These are phyloP conservation scores for Eucalyptus rudis DNA, from an alignment of 345 rosid species.

Conservation along the genomic window DNA sequence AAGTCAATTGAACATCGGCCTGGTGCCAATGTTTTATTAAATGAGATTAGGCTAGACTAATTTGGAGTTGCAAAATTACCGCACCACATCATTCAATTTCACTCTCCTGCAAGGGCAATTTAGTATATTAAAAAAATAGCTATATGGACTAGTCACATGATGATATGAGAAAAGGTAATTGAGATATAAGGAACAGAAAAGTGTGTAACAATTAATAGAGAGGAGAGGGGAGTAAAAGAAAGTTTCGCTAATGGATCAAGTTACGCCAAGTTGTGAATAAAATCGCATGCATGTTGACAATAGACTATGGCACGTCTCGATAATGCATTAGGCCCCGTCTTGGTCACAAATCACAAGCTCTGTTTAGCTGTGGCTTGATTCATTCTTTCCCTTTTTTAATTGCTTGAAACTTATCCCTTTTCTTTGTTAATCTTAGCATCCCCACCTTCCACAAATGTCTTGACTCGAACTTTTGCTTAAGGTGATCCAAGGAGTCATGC, in stretches of 20 bases:
- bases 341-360: too few relatives aligned
- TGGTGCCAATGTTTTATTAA: background rate
- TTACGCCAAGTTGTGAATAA: background rate
- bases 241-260: background rate
- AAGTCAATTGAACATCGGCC: background rate
- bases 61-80: background rate
- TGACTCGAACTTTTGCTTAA: background rate
- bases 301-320: rapidly evolving
- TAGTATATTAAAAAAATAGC: background rate
- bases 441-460: background rate
- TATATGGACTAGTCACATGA: background rate
- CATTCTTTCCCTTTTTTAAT: too few relatives aligned
- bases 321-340: background rate
- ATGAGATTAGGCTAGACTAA: background rate
- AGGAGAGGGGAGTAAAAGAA: background rate
- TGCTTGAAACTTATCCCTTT: too few relatives aligned
- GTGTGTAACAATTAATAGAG: background rate
- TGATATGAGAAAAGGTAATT: background rate
- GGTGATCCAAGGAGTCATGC: background rate
- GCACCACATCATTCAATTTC: background rate
- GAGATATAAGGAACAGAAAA: background rate
- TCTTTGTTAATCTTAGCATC: background rate
- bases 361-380: too few relatives aligned
- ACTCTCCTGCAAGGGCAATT: background rate
- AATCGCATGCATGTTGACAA: background rate